Evolutionary conservation across 225 moss, liverwort and hornwort genomes (phyloP), one percentile per base, ranked within the genome.

Genomic region (Pseudisothecium myosuroides): DNA sequence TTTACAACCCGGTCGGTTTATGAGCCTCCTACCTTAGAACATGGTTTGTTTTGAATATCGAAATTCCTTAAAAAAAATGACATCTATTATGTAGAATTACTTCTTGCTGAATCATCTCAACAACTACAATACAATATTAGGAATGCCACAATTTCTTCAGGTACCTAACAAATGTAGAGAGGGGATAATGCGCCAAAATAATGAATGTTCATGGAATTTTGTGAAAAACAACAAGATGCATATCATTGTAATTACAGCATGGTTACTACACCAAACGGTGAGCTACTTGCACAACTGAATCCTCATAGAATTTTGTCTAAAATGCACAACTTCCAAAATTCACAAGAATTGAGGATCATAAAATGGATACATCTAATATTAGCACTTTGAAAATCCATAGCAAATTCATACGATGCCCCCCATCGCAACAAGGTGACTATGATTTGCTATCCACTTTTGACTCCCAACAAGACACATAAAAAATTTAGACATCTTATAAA

Each of bases 61-160:
- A 49, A 32, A 74, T 74, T 47, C 18, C 29, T 29, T 11, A 29
- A 74, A 10, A 45, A 3, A 18, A 18, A 45, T 45, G 29, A 31
- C 11, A 19, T 19, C 2, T 29, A 49, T 19, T 74, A 18, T 74
- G 3, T 4, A 49, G 19, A 47, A 74, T 49, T 31, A 74, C 5
- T 74, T 74, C 6, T 0, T 47, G 0, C 0, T 31, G 2, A 31
- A 74, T 47, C 54, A 17, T 3, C 12, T 18, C 4, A 1, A 73
- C 4, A 6, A 45, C 47, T 31, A 31, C 29, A 32, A 6, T 31
- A 31, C 29, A 32, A 6, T 47, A 31, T 17, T 47, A 29, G 0
- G 7, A 74, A 47, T 47, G 18, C 17, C 2, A 45, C 10, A 73
- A 45, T 17, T 17, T 73, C 45, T 45, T 29, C 2, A 73, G 0